These are phyloP conservation scores for Eucalyptus lansdowneana DNA, from an alignment of 345 rosid species.

Conservation along the genomic window DNA sequence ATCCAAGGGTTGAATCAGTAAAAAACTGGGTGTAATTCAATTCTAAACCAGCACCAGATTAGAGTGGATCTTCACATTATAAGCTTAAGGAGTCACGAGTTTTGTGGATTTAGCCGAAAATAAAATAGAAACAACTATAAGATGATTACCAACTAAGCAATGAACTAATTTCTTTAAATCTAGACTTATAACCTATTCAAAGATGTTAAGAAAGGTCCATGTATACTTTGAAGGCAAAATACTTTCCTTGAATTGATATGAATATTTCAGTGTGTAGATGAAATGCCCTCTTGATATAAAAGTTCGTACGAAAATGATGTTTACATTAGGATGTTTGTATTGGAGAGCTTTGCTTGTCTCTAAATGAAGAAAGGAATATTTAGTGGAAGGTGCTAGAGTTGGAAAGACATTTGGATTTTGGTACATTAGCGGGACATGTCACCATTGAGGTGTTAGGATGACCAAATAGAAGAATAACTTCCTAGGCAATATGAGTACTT, in stretches of 20 bases:
- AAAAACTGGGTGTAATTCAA: background rate
- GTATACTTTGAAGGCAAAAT: background rate
- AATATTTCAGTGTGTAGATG: background rate
- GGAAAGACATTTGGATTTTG: background rate
- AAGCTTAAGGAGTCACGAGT: background rate
- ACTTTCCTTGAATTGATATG: background rate
- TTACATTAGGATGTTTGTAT: background rate
- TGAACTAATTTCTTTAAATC: background rate
- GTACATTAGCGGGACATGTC: background rate
- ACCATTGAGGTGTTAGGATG: background rate
- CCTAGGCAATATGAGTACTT: background rate
- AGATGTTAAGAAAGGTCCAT: slow-evolving; percentile 1
- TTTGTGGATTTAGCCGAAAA: background rate
- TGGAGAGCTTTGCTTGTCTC: background rate
- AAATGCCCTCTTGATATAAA: background rate
- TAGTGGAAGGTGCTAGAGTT: background rate
- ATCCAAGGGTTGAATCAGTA: background rate
- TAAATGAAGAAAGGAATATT: background rate
- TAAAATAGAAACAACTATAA: background rate
- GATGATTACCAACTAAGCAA: background rate
- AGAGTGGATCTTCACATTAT: background rate
- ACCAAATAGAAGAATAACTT: background rate
- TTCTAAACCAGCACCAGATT: background rate
- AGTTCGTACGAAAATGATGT: background rate
- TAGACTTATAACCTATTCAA: background rate